These are phyloP conservation scores for Stylonectria norvegica DNA, from an alignment of 2,329 filamentous ascomycete genomes.

Conservation along the genomic window DNA sequence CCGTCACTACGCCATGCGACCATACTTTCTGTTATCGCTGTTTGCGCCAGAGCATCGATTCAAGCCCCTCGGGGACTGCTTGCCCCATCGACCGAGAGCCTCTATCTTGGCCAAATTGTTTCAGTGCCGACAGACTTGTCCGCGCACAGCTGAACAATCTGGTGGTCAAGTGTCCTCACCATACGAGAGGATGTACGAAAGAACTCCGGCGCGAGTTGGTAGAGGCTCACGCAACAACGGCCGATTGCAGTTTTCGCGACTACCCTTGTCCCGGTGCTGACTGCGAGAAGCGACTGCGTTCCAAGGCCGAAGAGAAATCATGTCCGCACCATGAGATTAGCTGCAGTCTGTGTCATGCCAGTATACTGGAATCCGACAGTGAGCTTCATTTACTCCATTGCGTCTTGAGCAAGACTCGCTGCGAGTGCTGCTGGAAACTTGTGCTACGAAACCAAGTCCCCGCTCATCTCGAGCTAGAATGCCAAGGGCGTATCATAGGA, in stretches of 20 bases:
- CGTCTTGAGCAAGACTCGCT: slow-evolving; percentile 45
- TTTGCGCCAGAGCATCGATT: slow-evolving; percentile 42
- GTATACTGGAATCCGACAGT: slow-evolving; percentile 44
- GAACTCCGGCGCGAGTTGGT: slow-evolving; percentile 52
- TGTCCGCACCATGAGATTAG: slow-evolving; percentile 52
- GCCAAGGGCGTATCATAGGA: slow-evolving; percentile 48
- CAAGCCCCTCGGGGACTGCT: slow-evolving; percentile 38
- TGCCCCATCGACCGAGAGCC: slow-evolving; percentile 59
- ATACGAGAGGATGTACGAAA: slow-evolving; percentile 46
- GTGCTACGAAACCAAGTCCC: slow-evolving; percentile 45
- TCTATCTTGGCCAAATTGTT: slow-evolving; percentile 37
- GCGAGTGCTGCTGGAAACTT: slow-evolving; percentile 45
- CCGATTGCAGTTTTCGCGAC: slow-evolving; percentile 55
- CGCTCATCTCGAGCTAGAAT: slow-evolving; percentile 46
- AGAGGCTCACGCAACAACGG: slow-evolving; percentile 51
- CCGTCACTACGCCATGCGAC: slow-evolving; percentile 59
- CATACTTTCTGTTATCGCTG: slow-evolving; percentile 64
- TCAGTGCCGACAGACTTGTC: slow-evolving; percentile 46
- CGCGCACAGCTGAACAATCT: slow-evolving; percentile 60
- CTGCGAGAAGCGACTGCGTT: slow-evolving; percentile 51
- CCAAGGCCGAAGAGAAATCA: slow-evolving; percentile 47
- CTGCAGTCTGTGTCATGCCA: slow-evolving; percentile 53
- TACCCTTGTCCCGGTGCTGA: slow-evolving; percentile 53
- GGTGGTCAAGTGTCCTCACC: slow-evolving; percentile 56
- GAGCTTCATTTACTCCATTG: slow-evolving; percentile 41